Conservation (phyloP, 306 rosid genomes). For the Medicago arabica region DNA sequence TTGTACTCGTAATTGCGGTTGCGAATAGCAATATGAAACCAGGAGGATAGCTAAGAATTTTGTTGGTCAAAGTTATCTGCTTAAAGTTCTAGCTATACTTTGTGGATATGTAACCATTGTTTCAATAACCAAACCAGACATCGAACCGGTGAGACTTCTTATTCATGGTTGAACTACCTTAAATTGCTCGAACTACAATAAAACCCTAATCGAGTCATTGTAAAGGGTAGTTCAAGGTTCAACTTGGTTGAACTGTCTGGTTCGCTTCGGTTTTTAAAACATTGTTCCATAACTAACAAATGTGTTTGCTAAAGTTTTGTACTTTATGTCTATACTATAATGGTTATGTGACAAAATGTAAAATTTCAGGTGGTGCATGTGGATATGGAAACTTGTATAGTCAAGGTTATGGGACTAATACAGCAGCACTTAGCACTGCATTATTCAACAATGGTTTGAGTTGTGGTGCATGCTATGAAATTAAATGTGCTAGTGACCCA, state of each 20-base stretch:
- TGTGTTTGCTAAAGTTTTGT: background rate
- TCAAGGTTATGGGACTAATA: conserved; percentile 78
- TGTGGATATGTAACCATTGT: background rate
- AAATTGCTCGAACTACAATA: background rate
- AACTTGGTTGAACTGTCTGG: background rate
- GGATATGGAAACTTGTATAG: conserved; percentile 86
- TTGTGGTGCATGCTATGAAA: conserved; percentile 79
- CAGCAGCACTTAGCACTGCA: conserved; percentile 84
- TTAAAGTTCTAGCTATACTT: background rate
- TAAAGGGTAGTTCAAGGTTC: background rate
- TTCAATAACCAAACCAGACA: background rate
- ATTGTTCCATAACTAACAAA: background rate
- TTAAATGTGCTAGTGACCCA: conserved; percentile 72
- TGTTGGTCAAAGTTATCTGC: background rate
- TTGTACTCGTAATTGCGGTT: too few relatives aligned
- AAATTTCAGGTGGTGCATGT: conserved; percentile 75
- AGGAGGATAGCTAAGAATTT: background rate
- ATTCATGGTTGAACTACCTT: background rate
- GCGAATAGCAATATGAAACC: background rate
- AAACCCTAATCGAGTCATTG: background rate
- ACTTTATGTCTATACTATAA: conserved; percentile 1
- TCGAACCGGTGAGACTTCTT: background rate
- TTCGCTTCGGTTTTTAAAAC: background rate
- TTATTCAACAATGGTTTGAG: conserved; percentile 76
- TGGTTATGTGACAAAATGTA: background rate